phyloP scores from a whole-genome alignment of 345 rosid genomes.

The Adansonia digitata region DNA sequence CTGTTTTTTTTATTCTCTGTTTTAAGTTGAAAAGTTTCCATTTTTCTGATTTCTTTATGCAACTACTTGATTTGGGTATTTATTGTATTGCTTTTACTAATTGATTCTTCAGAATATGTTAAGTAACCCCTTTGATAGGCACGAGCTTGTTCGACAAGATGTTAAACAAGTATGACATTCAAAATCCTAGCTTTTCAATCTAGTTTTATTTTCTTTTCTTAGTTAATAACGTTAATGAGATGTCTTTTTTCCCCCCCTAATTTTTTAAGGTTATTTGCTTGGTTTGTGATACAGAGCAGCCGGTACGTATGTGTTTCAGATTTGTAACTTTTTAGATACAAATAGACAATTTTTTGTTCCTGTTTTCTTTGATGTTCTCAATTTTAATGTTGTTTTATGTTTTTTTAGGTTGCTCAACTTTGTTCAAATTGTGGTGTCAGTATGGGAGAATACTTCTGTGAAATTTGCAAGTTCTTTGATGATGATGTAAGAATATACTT shows the following conservation, averaged over 20 bases:
- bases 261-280: slow-evolving; percentile 65
- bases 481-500: slow-evolving; percentile 55
- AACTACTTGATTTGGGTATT: slow-evolving; percentile 13
- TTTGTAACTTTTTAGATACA: slow-evolving; percentile 4
- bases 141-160: slow-evolving; percentile 76
- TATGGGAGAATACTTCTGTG: slow-evolving; percentile 95
- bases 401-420: slow-evolving; percentile 57
- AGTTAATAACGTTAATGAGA: neutral
- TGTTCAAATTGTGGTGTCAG: slow-evolving; percentile 93
- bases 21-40: neutral
- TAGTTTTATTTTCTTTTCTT: neutral
- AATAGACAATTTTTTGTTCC: neutral
- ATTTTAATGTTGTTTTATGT: neutral
- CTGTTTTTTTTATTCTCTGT: neutral
- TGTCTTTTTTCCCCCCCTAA: neutral
- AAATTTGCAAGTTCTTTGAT: slow-evolving; percentile 83
- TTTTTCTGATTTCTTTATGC: neutral
- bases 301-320: slow-evolving; percentile 46
- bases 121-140: slow-evolving; percentile 57
- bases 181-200: neutral
- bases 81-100: slow-evolving; percentile 14
- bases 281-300: slow-evolving; percentile 96
- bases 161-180: slow-evolving; percentile 59
- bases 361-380: slow-evolving; percentile 2
- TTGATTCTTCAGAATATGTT: slow-evolving; percentile 47